A percentile compares a stretch with the other conserved stretches of the same genome.
Evolutionary conservation across 495 filamentous ascomycete genomes (phyloP).

Genomic region (Penicillium argentinense): DNA sequence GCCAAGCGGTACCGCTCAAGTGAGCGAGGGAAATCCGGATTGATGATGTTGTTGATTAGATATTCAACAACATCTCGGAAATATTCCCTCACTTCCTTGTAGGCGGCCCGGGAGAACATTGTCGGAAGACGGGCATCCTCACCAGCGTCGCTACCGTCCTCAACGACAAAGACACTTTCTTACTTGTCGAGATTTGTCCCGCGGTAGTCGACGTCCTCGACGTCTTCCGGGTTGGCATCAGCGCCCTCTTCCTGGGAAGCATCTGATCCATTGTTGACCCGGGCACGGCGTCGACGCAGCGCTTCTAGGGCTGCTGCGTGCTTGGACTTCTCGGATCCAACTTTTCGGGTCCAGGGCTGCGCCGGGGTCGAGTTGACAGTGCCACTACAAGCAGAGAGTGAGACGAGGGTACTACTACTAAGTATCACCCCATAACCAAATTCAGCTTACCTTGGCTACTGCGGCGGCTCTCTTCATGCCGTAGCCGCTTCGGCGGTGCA

Average conservation of each 20-base stretch:
- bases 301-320: too few species aligned
- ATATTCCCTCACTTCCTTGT: slow-evolving; percentile 70
- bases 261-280: too few species aligned
- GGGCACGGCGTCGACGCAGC: too few species aligned
- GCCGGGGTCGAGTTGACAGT: too few species aligned
- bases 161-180: slow-evolving; percentile 69
- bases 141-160: slow-evolving; percentile 62
- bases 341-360: too few species aligned
- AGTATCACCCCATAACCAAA: too few species aligned
- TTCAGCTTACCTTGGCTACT: too few species aligned
- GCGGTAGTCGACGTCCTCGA: slow-evolving; percentile 25
- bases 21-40: slow-evolving; percentile 67
- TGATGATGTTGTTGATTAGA: slow-evolving; percentile 76
- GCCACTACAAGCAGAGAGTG: too few species aligned
- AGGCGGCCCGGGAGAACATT: slow-evolving; percentile 61
- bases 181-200: slow-evolving; percentile 55
- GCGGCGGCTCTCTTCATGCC: too few species aligned
- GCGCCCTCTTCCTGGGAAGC: slow-evolving; percentile 4
- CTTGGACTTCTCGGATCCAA: too few species aligned
- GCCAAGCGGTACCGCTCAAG: slow-evolving; percentile 68
- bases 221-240: not conserved
- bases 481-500: too few species aligned
- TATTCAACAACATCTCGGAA: slow-evolving; percentile 80
- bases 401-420: too few species aligned
- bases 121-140: slow-evolving; percentile 66